Conservation (phyloP, 768 basidiomycete genomes). For the Artomyces pyxidatus region DNA sequence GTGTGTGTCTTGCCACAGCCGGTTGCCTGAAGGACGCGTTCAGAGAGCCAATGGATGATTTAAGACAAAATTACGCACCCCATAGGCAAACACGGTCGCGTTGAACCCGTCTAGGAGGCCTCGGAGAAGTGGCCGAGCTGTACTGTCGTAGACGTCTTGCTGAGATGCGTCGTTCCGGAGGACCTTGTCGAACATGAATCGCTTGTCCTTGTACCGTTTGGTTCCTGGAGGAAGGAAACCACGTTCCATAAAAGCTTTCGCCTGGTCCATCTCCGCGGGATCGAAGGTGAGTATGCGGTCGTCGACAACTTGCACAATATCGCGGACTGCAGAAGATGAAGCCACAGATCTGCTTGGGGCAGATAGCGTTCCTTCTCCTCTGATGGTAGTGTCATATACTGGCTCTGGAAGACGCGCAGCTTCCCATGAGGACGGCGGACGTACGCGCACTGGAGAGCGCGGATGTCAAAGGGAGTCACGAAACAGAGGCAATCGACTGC, state of each 20-base stretch:
- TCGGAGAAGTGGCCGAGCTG: constrained; percentile 76
- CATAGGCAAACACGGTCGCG: constrained; percentile 97
- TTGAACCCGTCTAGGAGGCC: constrained; percentile 92
- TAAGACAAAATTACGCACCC: constrained; percentile 46
- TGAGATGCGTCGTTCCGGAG: constrained; percentile 78
- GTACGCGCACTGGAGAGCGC: constrained; percentile 76
- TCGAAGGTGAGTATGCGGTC: constrained; percentile 95
- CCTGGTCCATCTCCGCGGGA: constrained; percentile 82
- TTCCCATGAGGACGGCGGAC: constrained; percentile 82
- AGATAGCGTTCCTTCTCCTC: constrained; percentile 82
- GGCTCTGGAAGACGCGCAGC: constrained; percentile 76
- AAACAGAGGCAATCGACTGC: constrained; percentile 15
- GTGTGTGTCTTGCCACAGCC: constrained; percentile 99
- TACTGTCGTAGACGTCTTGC: constrained; percentile 80
- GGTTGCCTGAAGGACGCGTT: constrained; percentile 63
- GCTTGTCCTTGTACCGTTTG: constrained; percentile 91
- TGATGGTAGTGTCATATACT: constrained; percentile 59
- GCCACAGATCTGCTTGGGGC: constrained; percentile 45
- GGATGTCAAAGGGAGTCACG: not conserved
- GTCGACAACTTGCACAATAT: constrained; percentile 85
- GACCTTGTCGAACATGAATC: constrained; percentile 96
- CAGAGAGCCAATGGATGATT: constrained; percentile 2
- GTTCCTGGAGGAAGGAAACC: constrained; percentile 82
- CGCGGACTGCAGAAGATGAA: constrained; percentile 52
- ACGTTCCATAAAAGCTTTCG: constrained; percentile 73